Percentiles rank a stretch among this genome's conserved stretches.
These are phyloP conservation scores for Suhomyces taliae DNA, from an alignment of 1,139 yeast species.

Conservation along the genomic window DNA sequence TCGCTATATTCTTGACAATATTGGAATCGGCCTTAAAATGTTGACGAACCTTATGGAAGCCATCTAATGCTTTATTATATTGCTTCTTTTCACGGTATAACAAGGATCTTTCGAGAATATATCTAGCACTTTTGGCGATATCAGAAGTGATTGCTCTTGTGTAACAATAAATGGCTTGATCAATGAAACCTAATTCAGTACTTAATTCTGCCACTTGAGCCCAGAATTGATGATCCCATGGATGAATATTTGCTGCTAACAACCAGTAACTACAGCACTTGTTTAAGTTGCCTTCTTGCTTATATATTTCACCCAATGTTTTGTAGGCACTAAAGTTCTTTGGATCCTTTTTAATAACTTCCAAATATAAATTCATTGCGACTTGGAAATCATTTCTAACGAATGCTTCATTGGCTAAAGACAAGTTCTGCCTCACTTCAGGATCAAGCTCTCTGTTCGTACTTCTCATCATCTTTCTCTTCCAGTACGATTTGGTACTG, in stretches of 20 bases:
- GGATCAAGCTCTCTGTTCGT: slow-evolving; percentile 59
- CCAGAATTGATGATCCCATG: slow-evolving; percentile 83
- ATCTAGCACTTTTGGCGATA: slow-evolving; percentile 47
- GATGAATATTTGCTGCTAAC: slow-evolving; percentile 78
- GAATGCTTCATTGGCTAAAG: slow-evolving; percentile 79
- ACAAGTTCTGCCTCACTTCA: slow-evolving; percentile 62
- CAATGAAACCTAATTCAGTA: slow-evolving; percentile 64
- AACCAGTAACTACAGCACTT: slow-evolving; percentile 83
- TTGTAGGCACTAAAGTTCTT: slow-evolving; percentile 81
- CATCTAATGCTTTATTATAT: slow-evolving; percentile 71
- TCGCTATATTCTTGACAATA: slow-evolving; percentile 72
- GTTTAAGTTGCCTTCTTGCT: slow-evolving; percentile 61
- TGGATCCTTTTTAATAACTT: slow-evolving; percentile 76
- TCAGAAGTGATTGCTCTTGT: slow-evolving; percentile 68
- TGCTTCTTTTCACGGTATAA: slow-evolving; percentile 66
- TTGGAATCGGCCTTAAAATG: slow-evolving; percentile 61
- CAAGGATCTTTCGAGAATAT: slow-evolving; percentile 60
- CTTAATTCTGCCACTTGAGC: slow-evolving; percentile 77
- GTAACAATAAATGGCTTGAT: slow-evolving; percentile 84
- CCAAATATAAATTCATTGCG: slow-evolving; percentile 67
- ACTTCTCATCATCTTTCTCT: slow-evolving; percentile 35
- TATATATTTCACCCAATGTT: slow-evolving; percentile 81
- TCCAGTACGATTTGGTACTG: slow-evolving; percentile 31
- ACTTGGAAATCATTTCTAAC: slow-evolving; percentile 62
- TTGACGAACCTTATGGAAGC: slow-evolving; percentile 62